phyloP scores from a whole-genome alignment of 129 eudicot species.

The Flaveria robusta region DNA sequence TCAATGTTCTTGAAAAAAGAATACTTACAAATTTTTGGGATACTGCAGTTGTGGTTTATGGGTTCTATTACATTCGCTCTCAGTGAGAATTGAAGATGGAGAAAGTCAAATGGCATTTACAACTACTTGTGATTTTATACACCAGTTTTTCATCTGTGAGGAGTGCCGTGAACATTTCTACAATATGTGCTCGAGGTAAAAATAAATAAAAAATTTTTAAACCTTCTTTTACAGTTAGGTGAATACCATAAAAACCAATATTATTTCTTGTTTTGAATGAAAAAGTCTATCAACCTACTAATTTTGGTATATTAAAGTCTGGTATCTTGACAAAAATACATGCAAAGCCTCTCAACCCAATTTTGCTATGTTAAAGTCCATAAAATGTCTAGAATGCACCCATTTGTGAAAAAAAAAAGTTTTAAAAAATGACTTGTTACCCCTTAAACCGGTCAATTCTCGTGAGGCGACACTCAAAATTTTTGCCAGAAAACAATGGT shows the following conservation, averaged over 20 bases:
- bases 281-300: neutral
- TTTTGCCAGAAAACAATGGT: neutral
- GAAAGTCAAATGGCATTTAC: constrained; percentile 84
- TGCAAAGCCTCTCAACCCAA: neutral
- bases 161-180: constrained; percentile 91
- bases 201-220: neutral
- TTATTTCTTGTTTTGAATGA: neutral
- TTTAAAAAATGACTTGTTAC: neutral
- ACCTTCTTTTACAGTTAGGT: neutral
- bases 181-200: constrained; percentile 88
- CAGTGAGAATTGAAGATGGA: constrained; percentile 90
- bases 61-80: constrained; percentile 88
- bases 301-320: neutral
- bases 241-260: neutral
- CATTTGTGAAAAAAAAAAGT: neutral
- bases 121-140: constrained; percentile 76
- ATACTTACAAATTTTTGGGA: constrained; percentile 10
- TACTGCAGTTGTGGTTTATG: constrained; percentile 93
- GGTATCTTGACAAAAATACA: neutral
- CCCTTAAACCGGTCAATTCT: neutral
- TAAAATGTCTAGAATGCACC: neutral
- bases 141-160: constrained; percentile 85
- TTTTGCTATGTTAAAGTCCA: neutral
- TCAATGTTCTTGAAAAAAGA: neutral
- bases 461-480: neutral